Evolutionary conservation across 352 stramenopile genomes (phyloP).

Genomic region (Thraustochytrium striatum): DNA sequence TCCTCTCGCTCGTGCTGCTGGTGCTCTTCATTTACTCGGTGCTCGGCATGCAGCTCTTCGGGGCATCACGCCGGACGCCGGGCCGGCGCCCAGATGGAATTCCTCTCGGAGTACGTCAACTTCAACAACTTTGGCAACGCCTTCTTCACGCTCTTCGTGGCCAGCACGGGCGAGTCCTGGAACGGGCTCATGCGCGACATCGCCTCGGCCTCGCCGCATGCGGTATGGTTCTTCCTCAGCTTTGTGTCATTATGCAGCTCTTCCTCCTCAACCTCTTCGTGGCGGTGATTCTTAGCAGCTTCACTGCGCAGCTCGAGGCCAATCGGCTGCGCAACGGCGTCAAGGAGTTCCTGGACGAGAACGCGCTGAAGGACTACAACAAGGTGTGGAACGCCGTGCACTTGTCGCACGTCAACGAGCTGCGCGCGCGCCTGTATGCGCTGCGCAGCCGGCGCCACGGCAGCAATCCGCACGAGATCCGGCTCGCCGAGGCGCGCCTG

Average conservation of each 20-base stretch:
- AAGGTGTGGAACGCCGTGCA: constrained; percentile 33
- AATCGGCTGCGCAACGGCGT: not conserved
- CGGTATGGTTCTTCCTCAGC: constrained; percentile 41
- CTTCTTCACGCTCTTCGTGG: constrained; percentile 69
- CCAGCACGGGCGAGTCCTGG: constrained; percentile 68
- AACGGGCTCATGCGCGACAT: constrained; percentile 73
- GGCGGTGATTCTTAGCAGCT: constrained; percentile 39
- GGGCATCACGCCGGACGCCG: constrained; percentile 3
- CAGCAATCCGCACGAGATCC: not conserved
- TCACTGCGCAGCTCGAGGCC: constrained; percentile 30
- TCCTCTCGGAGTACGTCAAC: constrained; percentile 62
- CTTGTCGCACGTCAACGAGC: not conserved
- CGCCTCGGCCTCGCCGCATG: not conserved
- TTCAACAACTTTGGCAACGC: constrained; percentile 62
- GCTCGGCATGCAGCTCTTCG: constrained; percentile 54
- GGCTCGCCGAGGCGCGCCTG: not conserved
- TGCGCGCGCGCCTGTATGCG: not conserved
- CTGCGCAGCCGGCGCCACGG: not conserved
- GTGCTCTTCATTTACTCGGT: constrained; percentile 53
- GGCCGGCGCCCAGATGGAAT: constrained; percentile 56
- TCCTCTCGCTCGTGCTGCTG: constrained; percentile 42
- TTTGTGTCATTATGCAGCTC: constrained; percentile 49
- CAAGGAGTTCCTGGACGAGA: constrained; percentile 40
- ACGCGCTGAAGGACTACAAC: constrained; percentile 43
- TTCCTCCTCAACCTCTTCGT: constrained; percentile 49